A percentile compares a stretch with the other conserved stretches of the same genome.
Conservation (phyloP, 73 alveolate species). For the Paramecium octaurelia region DNA sequence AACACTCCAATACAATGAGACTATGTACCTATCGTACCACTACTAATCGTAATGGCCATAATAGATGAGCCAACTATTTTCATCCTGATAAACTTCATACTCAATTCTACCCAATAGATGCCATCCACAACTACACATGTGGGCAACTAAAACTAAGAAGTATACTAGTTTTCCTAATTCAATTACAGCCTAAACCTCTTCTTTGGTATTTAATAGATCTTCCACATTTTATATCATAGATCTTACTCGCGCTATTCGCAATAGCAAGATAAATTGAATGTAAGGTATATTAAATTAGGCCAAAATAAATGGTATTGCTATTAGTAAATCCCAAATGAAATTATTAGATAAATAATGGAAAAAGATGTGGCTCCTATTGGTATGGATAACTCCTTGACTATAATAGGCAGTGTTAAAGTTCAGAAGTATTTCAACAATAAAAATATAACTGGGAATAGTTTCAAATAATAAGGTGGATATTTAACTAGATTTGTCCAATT, state of each 20-base stretch:
- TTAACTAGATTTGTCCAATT: background rate
- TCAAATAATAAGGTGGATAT: background rate
- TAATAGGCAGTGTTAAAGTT: constrained; percentile 56
- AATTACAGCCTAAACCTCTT: constrained; percentile 38
- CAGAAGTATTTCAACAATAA: constrained; percentile 43
- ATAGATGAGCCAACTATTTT: constrained; percentile 1
- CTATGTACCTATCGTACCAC: constrained; percentile 50
- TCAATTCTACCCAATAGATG: constrained; percentile 45
- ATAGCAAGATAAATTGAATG: constrained; percentile 4
- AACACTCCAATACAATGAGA: constrained; percentile 61
- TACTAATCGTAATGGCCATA: background rate
- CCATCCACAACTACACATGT: constrained; percentile 57
- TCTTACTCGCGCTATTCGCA: constrained; percentile 31
- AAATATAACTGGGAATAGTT: constrained; percentile 48
- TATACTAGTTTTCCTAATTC: constrained; percentile 48
- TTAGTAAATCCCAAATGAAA: constrained; percentile 45
- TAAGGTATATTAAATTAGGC: constrained; percentile 48
- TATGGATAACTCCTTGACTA: constrained; percentile 45
- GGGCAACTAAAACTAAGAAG: constrained; percentile 51
- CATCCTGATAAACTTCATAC: background rate
- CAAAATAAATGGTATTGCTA: constrained; percentile 48
- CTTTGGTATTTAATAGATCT: constrained; percentile 51
- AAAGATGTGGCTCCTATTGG: background rate
- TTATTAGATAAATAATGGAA: background rate
- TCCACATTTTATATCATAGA: constrained; percentile 35